These are phyloP conservation scores for Sarcocystis neurona DNA, from an alignment of 169 alveolate species.

Conservation along the genomic window DNA sequence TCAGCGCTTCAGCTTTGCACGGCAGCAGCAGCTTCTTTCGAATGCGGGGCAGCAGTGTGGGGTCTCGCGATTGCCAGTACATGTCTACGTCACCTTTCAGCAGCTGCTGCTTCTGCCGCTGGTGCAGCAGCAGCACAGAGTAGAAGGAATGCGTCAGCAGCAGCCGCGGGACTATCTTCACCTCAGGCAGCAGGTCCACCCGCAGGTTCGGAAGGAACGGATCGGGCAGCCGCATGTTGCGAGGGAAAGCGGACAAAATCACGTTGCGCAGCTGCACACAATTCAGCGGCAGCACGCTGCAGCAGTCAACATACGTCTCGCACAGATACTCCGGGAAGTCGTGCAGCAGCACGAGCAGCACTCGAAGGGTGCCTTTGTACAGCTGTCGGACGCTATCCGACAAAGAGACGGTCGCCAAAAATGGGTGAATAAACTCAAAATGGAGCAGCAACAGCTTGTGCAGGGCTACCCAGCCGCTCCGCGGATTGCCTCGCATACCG, in stretches of 20 bases:
- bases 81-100: slow-evolving; percentile 10
- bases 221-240: slow-evolving; percentile 89
- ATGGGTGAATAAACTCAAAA: slow-evolving; percentile 69
- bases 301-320: slow-evolving; percentile 87
- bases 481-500: slow-evolving; percentile 2
- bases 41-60: slow-evolving; percentile 50
- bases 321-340: slow-evolving; percentile 96
- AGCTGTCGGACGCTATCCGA: slow-evolving; percentile 53
- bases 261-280: slow-evolving; percentile 93
- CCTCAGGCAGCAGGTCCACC: slow-evolving; percentile 89
- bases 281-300: slow-evolving; percentile 90
- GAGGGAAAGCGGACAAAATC: slow-evolving; percentile 94
- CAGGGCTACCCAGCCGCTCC: slow-evolving; percentile 81
- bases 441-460: slow-evolving; percentile 88
- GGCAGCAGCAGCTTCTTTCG: slow-evolving; percentile 69
- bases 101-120: background rate
- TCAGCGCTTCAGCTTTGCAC: slow-evolving; percentile 66
- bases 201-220: slow-evolving; percentile 89
- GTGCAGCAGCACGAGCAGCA: slow-evolving; percentile 87
- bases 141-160: slow-evolving; percentile 7
- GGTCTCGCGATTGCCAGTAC: slow-evolving; percentile 38
- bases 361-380: slow-evolving; percentile 76
- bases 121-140: background rate
- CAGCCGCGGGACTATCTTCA: slow-evolving; percentile 79
- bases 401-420: slow-evolving; percentile 17